Evolutionary conservation across 306 rosid genomes (phyloP).

Genomic region (Ochetophila trinervis): DNA sequence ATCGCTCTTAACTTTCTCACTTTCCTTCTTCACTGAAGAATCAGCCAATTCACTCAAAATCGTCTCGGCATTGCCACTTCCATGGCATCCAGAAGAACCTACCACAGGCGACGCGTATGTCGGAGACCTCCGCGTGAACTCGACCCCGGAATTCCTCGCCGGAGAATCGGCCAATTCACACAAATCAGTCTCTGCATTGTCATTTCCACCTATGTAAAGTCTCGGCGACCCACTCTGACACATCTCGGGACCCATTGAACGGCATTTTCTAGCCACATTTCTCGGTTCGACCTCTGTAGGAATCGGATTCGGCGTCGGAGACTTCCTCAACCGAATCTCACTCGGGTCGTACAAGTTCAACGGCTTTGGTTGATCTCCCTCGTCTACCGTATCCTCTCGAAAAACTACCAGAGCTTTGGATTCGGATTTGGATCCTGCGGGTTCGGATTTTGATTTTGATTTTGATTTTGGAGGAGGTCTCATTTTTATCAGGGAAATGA

Average conservation of each 20-base stretch:
- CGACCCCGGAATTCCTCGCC: no score
- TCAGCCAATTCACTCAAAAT: neutral
- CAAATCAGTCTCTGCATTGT: neutral
- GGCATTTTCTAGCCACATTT: neutral
- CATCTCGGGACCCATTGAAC: neutral
- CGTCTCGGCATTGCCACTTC: conserved; percentile 2
- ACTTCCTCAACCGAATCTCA: neutral
- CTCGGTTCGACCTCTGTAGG: neutral
- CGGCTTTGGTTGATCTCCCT: neutral
- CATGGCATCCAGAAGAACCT: no score
- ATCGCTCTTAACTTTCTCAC: conserved; percentile 8
- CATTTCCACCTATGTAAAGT: neutral
- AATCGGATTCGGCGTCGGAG: conserved; percentile 1
- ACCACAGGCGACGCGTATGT: no score
- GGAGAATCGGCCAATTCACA: neutral
- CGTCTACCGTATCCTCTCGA: no score
- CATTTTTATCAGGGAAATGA: neutral
- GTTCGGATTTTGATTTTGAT: neutral
- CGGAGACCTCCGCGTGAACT: no score
- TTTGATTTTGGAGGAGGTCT: neutral
- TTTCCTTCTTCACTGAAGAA: conserved; percentile 4
- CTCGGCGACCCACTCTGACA: conserved; percentile 4
- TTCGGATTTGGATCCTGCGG: neutral
- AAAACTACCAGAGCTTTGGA: neutral
- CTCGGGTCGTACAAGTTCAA: neutral